Conservation (phyloP, 805 yeast species). For the Saturnispora sekii region DNA sequence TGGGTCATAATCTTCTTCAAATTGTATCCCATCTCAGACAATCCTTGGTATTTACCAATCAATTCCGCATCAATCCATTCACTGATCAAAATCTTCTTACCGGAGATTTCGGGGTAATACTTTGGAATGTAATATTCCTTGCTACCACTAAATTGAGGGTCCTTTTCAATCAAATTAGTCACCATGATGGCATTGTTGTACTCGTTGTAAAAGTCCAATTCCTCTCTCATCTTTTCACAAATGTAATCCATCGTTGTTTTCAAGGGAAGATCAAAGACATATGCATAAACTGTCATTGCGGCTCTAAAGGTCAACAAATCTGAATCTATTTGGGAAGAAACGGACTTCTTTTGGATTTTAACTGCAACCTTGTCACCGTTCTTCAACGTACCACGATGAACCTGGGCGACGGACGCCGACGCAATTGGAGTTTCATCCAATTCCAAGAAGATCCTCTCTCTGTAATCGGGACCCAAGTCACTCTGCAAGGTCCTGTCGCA, state of each 20-base stretch:
- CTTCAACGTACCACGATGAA: slow-evolving; percentile 42
- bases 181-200: slow-evolving; percentile 39
- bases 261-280: slow-evolving; percentile 56
- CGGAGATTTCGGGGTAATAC: slow-evolving; percentile 35
- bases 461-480: slow-evolving; percentile 36
- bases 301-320: slow-evolving; percentile 52
- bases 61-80: slow-evolving; percentile 76
- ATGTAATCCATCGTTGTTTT: slow-evolving; percentile 46
- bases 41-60: slow-evolving; percentile 35
- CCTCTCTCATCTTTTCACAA: slow-evolving; percentile 46
- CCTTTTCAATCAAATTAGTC: slow-evolving; percentile 30
- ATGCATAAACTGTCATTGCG: slow-evolving; percentile 44
- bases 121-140: slow-evolving; percentile 46
- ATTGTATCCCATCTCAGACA: slow-evolving; percentile 33
- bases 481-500: slow-evolving; percentile 32
- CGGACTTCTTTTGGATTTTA: slow-evolving; percentile 57
- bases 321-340: slow-evolving; percentile 46
- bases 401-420: slow-evolving; percentile 69
- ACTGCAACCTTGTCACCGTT: slow-evolving; percentile 49
- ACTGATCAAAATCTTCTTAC: slow-evolving; percentile 44
- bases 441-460: slow-evolving; percentile 28
- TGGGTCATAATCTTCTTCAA: slow-evolving; percentile 35
- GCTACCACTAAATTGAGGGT: slow-evolving; percentile 27
- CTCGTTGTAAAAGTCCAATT: slow-evolving; percentile 54
- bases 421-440: slow-evolving; percentile 57